Percentiles rank a stretch among this genome's conserved stretches.
Conservation (phyloP, 2,329 filamentous ascomycete genomes). For the Penicillium olsonii region DNA sequence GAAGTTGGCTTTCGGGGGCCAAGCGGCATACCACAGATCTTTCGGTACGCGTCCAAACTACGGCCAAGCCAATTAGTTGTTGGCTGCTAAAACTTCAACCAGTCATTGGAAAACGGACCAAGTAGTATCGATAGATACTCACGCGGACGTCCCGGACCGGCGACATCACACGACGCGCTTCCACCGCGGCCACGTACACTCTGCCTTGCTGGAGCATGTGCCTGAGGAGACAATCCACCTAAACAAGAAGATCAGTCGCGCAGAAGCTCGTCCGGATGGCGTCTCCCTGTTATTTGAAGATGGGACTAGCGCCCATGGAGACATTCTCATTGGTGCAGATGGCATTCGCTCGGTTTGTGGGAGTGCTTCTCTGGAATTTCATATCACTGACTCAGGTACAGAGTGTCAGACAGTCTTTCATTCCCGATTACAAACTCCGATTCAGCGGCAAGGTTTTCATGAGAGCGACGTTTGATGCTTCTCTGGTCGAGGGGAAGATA, state of each 20-base stretch:
- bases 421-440: conserved; percentile 41
- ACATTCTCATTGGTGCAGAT: conserved; percentile 56
- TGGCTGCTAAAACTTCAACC: neutral
- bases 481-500: conserved; percentile 41
- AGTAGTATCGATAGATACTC: conserved; percentile 45
- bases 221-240: conserved; percentile 46
- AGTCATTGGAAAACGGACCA: conserved; percentile 50
- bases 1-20: conserved; percentile 44
- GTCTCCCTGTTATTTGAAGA: conserved; percentile 51
- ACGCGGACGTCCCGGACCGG: conserved; percentile 30
- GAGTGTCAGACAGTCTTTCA: conserved; percentile 42
- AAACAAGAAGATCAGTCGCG: conserved; percentile 44
- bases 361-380: conserved; percentile 10
- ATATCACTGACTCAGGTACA: conserved; percentile 5
- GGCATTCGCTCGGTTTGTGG: conserved; percentile 53
- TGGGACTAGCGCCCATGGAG: conserved; percentile 45
- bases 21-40: conserved; percentile 50
- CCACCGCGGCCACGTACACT: conserved; percentile 53
- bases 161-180: conserved; percentile 50
- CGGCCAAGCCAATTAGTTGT: neutral
- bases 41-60: conserved; percentile 31
- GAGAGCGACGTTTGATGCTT: conserved; percentile 48
- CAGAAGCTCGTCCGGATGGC: conserved; percentile 33
- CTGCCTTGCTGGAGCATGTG: conserved; percentile 50
- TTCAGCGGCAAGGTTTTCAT: conserved; percentile 51